Base-by-base conservation (phyloP, 2,329 filamentous ascomycete species). In the Sarocladium strictum region DNA sequence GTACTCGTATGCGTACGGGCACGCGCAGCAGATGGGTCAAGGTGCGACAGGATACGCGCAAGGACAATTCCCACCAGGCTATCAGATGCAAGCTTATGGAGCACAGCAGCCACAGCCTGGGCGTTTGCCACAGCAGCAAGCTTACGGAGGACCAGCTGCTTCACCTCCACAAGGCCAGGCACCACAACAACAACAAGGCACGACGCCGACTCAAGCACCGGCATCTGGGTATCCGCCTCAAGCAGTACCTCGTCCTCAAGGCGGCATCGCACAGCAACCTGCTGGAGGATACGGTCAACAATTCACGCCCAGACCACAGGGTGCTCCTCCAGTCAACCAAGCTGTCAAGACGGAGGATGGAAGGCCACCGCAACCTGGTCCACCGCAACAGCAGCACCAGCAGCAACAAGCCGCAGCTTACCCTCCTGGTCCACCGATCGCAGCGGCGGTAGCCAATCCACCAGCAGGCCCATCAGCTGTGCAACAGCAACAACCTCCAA, bases 1-100 rank as follows among this genome's bases (percentile, higher is more conserved):
- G 35, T 71, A 72, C 38, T 60, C 64, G 2, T 71, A 70, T 53
- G 60, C 67, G 2, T 69, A 70, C 54, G 66, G 65, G 29, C 59
- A 63, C 40, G 57, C 65, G 23, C 67, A 69, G 54, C 69, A 72
- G 17, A 63, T 72, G 63, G 61, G 63, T 15, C 59, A 65, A 15
- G 67, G 62, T 19, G 60, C 63, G 9, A 60, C 64, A 29, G 65
- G 62, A n/a, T 72, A 70, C 35, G 58, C 67, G 29, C 63, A 65
- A 12, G 63, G 64, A 29, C 71, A 73, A 59, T 61, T 63, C 23
- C 62, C 65, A 17, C 61, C 63, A 19, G 67, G 61, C 26, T 74
- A 72, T 55, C 69, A 68, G 41, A 60, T 69, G 32, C 65, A 66
- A 32, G 61, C 60, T 19, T 72, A 71, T 57, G 63, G 59, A 15